Base-by-base conservation (phyloP, 495 filamentous ascomycete genomes). In the Mycothermus thermophilus region DNA sequence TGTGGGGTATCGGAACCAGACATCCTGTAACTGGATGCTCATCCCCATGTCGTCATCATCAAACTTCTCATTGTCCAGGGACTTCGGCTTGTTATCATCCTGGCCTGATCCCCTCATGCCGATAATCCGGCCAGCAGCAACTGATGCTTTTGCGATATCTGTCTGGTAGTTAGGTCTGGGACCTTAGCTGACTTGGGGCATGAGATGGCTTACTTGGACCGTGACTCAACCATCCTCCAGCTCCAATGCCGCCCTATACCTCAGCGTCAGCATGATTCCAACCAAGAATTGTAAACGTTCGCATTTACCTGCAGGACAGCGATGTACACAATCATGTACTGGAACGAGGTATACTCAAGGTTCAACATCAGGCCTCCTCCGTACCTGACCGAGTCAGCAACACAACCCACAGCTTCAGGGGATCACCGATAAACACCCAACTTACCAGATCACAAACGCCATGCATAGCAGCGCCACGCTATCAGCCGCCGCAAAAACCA, bases 1-100 rank as follows among this genome's bases (percentile, higher is more conserved):
- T 1, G 66, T 72, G 0, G 70, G 59, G 37, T 82, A 82, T 37
- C 50, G 57, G 46, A 80, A 80, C 38, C 69, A 59, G 3, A 82
- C 62, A 22, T 75, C 55, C 22, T 59, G 47, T 28, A 82, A 59
- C 28, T 71, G 64, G 18, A 80, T 60, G 30, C 59, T 59, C 20
- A 67, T 64, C 1, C 69, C 74, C 27, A 59, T 60, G 5, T 61
- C 58, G 3, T 56, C 48, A n/a, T 62, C 59, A 9, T 49, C 47
- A 20, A 58, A 29, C 8, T 47, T 47, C 1, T 52, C 47, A 21
- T 42, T 34, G 26, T 52, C 48, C 10, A 59, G 37, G 4, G 46
- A 46, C 13, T 50, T 30, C 8, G 51, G 50, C 18, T 30, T 48
- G 11, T 41, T 52, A 17, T 54, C 43, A 5, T 34, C 40, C 6